Conservation (phyloP, 192 early-diverging fungal genomes). For the Fimicolochytrium jonesii region DNA sequence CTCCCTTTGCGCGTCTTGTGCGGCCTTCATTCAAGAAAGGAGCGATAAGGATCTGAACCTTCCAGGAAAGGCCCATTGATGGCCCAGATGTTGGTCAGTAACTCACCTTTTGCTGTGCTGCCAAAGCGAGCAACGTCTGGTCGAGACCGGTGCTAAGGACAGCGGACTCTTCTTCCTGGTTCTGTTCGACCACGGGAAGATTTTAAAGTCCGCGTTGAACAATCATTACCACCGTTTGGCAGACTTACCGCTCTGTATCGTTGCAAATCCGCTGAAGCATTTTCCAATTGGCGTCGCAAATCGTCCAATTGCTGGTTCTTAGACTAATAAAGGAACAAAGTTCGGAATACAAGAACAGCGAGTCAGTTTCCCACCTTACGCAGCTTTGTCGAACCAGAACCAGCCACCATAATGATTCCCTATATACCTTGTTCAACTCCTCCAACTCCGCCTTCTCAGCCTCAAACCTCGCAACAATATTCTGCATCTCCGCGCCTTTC, state of each 20-base stretch:
- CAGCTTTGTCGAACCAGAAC: too few relatives aligned
- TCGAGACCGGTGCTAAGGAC: conserved; percentile 50
- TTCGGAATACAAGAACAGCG: too few relatives aligned
- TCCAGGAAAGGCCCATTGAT: too few relatives aligned
- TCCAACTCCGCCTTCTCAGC: conserved; percentile 81
- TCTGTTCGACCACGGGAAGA: conserved; percentile 21
- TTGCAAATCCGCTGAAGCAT: conserved; percentile 19
- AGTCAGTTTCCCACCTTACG: too few relatives aligned
- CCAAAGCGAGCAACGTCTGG: conserved; percentile 49
- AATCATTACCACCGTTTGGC: too few relatives aligned
- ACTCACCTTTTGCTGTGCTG: conserved; percentile 46
- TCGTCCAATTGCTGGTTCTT: conserved; percentile 29
- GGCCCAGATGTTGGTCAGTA: too few relatives aligned
- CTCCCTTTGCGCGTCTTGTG: conserved; percentile 19
- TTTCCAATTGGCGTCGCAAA: conserved; percentile 14
- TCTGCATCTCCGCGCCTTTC: conserved; percentile 80
- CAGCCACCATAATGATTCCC: too few relatives aligned
- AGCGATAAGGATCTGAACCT: too few relatives aligned
- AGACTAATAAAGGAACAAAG: too few relatives aligned
- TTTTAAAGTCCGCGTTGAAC: too few relatives aligned
- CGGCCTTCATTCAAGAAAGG: too few relatives aligned
- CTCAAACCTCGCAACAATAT: conserved; percentile 76
- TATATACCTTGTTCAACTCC: conserved; percentile 24
- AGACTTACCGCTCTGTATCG: conserved; percentile 30
- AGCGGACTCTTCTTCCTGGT: conserved; percentile 43